Base-by-base conservation (phyloP, 257 asterid genomes). In the Salvia rosmarinus region DNA sequence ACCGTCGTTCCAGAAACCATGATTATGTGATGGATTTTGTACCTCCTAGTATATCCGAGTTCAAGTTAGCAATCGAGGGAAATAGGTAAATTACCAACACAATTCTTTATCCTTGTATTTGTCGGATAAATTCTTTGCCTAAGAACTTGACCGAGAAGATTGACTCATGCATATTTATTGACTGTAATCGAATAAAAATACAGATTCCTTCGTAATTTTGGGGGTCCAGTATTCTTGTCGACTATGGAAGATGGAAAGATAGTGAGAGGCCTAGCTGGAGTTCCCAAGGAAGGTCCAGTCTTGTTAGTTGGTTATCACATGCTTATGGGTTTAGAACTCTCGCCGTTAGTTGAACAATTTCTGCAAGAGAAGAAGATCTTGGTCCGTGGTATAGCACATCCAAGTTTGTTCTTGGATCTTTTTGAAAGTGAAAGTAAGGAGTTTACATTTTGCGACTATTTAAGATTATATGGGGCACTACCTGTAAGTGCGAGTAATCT, bases 241-340 rank as follows among this genome's bases (percentile, higher is more conserved):
- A 95, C 98, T 21, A 64, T 35, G 80, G 94, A 87, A 78, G 92
- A 95, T 56, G 98, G 99, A 39, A 85, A 76, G 74, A 82, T 89
- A 46, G 96, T 89, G 67, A 88, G 95, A 70, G 98, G 98, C 71
- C 82, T 95, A 32, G 80, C 79, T 0, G 99, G 97, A 67, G 89
- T 91, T 67, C 98, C 98, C 21, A 19, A 77, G 17, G 92, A 91
- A 78, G 99, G 99, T 42, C 99, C 99, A 1, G 97, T 91, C 44
- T 51, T 95, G 78, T 67, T 86, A 42, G 96, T 91, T n/a, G 98
- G 99, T 74, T 85, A 91, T 77, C 99, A 95, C 91, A 95, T 91
- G 98, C 91, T 95, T 32, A 39, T 89, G 89, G 98, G 98, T 7
- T 14, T 87, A 64, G 99, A 95, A 68, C 77, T 91, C 21, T 17